A percentile compares a stretch with the other conserved stretches of the same genome.
These are phyloP conservation scores for Hyaloraphidium curvatum DNA, from an alignment of 192 early-diverging fungal genomes.

Conservation along the genomic window DNA sequence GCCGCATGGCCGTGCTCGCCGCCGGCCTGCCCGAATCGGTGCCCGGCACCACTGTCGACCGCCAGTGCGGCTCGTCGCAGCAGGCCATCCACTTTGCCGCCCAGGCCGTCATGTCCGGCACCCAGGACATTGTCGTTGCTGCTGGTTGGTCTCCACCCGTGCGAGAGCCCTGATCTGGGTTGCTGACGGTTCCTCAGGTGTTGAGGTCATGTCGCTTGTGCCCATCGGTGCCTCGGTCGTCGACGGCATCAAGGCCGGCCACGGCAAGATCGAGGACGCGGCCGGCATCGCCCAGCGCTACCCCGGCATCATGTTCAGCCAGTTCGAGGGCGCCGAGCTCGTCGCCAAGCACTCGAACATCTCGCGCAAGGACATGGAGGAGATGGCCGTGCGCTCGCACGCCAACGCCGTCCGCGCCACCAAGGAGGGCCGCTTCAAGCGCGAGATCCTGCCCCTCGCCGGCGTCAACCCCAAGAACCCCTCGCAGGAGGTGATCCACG, in stretches of 20 bases:
- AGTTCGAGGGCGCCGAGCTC: conserved; percentile 93
- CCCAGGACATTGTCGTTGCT: conserved; percentile 71
- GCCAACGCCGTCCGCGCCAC: conserved; percentile 54
- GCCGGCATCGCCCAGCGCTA: conserved; percentile 67
- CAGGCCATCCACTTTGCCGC: not conserved
- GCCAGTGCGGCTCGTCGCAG: not conserved
- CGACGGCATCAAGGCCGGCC: conserved; percentile 13
- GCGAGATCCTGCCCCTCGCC: conserved; percentile 68
- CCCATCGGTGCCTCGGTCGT: not conserved
- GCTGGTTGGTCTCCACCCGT: conserved; percentile 72
- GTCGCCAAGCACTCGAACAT: conserved; percentile 68
- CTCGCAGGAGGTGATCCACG: conserved; percentile 22
- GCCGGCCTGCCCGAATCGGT: not conserved
- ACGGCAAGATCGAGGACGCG: conserved; percentile 64
- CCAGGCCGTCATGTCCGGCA: conserved; percentile 84
- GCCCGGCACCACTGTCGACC: not conserved
- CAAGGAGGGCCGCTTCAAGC: conserved; percentile 49
- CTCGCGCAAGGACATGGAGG: conserved; percentile 63
- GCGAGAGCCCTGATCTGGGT: conserved; percentile 24
- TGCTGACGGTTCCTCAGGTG: not conserved
- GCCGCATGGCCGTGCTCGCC: not conserved
- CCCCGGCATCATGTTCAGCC: conserved; percentile 61
- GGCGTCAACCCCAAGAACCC: conserved; percentile 52
- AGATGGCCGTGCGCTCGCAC: conserved; percentile 62
- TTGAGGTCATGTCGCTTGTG: not conserved